Base-by-base conservation (phyloP, 148 eudicot species). In the Dianthus caryophyllus region DNA sequence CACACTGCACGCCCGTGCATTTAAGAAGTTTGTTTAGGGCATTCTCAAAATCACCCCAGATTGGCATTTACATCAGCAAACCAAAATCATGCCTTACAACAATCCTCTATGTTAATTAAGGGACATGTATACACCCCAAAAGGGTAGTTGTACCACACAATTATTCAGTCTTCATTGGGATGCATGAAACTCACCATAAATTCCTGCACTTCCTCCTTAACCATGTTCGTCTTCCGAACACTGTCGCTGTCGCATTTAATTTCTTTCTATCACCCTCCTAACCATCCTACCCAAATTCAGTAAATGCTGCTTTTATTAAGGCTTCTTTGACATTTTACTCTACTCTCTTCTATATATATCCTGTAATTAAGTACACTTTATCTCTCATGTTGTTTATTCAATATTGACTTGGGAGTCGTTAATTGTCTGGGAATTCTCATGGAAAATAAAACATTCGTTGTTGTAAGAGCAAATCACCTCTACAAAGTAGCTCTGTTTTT, bases 81-180 rank as follows among this genome's bases (percentile, higher is more conserved):
- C 57, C 49, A 51, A 59, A 67, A 15, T 69, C 70, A 75, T 70
- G 74, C 70, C 33, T 70, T 70, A 18, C 44, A 61, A 61, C 38
- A 51, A 50, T 71, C 36, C 25, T 39, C 16, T 11, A 24, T 10
- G 3, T 29, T 12, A 16, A 70, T 29, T 12, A 16, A 70, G 52
- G n/a, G 53, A 70, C 70, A 69, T 51, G 53, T 20, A 56, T 36
- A 60, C 47, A 60, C 64, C 64, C 47, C 33, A 33, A 29, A 12
- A 39, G 74, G 71, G 79, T 76, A 76, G 79, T 76, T 76, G 71
- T 24, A 71, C 75, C 74, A 66, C 71, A 51, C 79, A 76, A 60
- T 76, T 27, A 72, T 20, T 54, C 65, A 66, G 64, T 15, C 64
- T 33, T 15, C 36, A 60, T 62, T 65, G 68, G 69, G 24, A 69